Conservation (phyloP, 305 asterid species). For the Ilex paraguariensis region DNA sequence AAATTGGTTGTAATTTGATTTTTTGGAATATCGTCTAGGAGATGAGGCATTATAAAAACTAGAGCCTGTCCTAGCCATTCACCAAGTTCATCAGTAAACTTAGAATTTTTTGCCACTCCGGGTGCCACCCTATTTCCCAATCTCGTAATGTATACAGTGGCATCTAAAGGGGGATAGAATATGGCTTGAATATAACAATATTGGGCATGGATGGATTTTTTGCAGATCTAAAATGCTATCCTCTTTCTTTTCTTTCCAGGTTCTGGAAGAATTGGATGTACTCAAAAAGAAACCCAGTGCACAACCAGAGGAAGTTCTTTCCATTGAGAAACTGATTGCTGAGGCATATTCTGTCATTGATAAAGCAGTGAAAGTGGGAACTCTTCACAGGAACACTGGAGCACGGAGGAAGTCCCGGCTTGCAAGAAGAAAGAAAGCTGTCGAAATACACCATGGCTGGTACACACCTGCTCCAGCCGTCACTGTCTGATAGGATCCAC, state of each 20-base stretch:
- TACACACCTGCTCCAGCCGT: slow-evolving; percentile 49
- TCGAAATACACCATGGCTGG: slow-evolving; percentile 88
- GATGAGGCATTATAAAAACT: too few relatives aligned
- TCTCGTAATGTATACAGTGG: too few relatives aligned
- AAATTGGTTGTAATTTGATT: too few relatives aligned
- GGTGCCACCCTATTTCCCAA: too few relatives aligned
- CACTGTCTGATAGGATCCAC: slow-evolving; percentile 28
- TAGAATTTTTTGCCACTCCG: too few relatives aligned
- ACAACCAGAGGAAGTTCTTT: slow-evolving; percentile 55
- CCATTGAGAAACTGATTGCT: slow-evolving; percentile 73
- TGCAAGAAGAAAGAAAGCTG: slow-evolving; percentile 84
- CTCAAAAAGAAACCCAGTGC: slow-evolving; percentile 71
- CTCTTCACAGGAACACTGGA: slow-evolving; percentile 88
- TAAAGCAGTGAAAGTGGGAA: slow-evolving; percentile 72
- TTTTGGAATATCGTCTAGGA: too few relatives aligned
- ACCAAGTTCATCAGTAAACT: too few relatives aligned
- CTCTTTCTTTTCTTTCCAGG: slow-evolving; percentile 33
- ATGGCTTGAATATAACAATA: too few relatives aligned
- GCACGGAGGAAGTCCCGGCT: slow-evolving; percentile 95
- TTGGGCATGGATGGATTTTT: too few relatives aligned
- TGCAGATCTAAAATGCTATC: too few relatives aligned
- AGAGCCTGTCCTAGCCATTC: too few relatives aligned
- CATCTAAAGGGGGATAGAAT: too few relatives aligned
- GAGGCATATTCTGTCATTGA: slow-evolving; percentile 92
- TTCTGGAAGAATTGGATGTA: slow-evolving; percentile 64